Evolutionary conservation across 2,329 filamentous ascomycete species (phyloP).

Genomic region (Dendryphion nanum): DNA sequence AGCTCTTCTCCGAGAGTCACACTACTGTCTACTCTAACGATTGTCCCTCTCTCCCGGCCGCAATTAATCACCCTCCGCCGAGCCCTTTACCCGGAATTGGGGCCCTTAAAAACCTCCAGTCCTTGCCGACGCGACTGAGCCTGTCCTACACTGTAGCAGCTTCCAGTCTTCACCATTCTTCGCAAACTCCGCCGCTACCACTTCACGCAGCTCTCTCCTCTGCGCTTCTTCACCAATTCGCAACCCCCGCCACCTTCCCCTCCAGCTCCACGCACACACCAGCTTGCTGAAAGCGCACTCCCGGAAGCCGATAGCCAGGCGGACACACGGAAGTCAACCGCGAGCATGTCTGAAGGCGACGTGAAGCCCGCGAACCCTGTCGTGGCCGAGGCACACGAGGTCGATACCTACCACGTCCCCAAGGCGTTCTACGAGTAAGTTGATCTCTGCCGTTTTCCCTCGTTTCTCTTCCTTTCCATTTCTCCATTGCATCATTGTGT

Average conservation of each 20-base stretch:
- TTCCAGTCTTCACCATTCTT: conserved; percentile 1
- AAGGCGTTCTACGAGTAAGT: conserved; percentile 47
- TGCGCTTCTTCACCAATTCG: conserved; percentile 9
- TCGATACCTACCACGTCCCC: conserved; percentile 68
- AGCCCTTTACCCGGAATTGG: conserved; percentile 39
- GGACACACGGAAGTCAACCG: too few species aligned
- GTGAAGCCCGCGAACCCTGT: conserved; percentile 45
- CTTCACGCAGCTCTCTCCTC: conserved; percentile 1
- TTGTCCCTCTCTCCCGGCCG: too few species aligned
- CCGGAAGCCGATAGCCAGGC: too few species aligned
- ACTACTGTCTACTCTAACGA: conserved; percentile 21
- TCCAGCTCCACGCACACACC: conserved; percentile 3
- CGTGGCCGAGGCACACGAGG: conserved; percentile 72
- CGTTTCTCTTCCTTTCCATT: neutral
- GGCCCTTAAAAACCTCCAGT: conserved; percentile 18
- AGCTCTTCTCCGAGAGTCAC: conserved; percentile 24
- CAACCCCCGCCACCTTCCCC: conserved; percentile 5
- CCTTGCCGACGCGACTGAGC: conserved; percentile 1
- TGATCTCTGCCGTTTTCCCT: conserved; percentile 5
- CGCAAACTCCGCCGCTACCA: too few species aligned
- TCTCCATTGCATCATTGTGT: neutral
- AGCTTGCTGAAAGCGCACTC: neutral
- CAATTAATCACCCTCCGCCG: conserved; percentile 25
- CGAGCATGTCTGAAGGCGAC: conserved; percentile 46
- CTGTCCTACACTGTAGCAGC: neutral